Evolutionary conservation across 768 basidiomycete genomes (phyloP), one percentile per base, ranked within the genome.

Genomic region (Kondoa subrosea): DNA sequence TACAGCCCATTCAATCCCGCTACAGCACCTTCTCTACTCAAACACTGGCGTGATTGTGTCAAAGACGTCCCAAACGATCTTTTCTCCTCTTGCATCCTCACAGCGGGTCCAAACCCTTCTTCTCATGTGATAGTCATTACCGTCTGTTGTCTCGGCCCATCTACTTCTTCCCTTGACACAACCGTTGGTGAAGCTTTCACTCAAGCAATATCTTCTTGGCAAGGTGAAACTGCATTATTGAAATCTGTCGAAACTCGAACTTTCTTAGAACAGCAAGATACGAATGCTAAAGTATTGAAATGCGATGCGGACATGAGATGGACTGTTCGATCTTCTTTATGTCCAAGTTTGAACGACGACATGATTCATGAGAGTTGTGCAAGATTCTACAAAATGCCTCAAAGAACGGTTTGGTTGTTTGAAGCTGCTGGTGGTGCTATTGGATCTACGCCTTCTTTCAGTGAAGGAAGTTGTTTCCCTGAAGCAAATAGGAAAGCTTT

Each of bases 191-290:
- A 85, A 1, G 85, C 85, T 74, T 89, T 88, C 71, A 84, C 88
- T 66, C 83, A 91, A 67, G 82, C 85, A 1, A 86, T 92, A 70
- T 85, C 85, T 4, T 85, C 86, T 34, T 95, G 91, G 91, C 85
- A 87, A 58, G 89, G 90, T 63, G 91, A 89, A 73, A 79, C 81
- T 57, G 90, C 88, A 73, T 77, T 92, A 65, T 80, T 95, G 63
- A 91, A 91, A 72, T 90, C 92, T 76, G 88, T 95, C 2, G 80
- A 87, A 71, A 91, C 91, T 78, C 88, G 92, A 77, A 87, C 83
- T 63, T 92, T 92, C 77, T 78, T 90, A 70, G 83, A 85, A 74
- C 91, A 95, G 76, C 91, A 93, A 77, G 86, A 91, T 73, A 90
- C 88, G 68, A 85, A 92, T 8, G 89, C 89, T 15, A 89, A 92